phyloP scores from a whole-genome alignment of 139 green algal genomes.

The Pycnococcus provasolii region DNA sequence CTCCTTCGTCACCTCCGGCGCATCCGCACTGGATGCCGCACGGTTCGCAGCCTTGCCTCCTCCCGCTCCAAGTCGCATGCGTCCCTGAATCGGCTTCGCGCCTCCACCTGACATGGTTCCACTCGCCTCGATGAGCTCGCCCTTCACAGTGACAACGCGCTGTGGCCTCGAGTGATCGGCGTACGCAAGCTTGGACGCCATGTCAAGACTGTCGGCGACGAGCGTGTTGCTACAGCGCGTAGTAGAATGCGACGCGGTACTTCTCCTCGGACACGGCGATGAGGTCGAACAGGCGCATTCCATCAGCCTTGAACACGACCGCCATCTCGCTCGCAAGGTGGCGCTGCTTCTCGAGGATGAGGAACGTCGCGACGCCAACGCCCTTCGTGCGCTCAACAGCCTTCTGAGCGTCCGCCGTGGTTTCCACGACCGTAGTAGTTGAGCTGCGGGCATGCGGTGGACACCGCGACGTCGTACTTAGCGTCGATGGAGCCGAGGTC shows the following conservation, averaged over 20 bases:
- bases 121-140: slow-evolving; percentile 71
- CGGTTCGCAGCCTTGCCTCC: too few relatives aligned
- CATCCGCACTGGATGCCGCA: too few relatives aligned
- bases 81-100: slow-evolving; percentile 52
- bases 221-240: slow-evolving; percentile 82
- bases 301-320: slow-evolving; percentile 37
- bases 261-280: slow-evolving; percentile 36
- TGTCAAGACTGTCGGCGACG: slow-evolving; percentile 78
- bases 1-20: too few relatives aligned
- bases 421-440: slow-evolving; percentile 93
- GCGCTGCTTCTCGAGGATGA: slow-evolving; percentile 87
- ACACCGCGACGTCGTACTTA: slow-evolving; percentile 88
- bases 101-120: slow-evolving; percentile 95
- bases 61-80: slow-evolving; percentile 78
- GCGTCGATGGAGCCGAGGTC: slow-evolving; percentile 89
- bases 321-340: slow-evolving; percentile 39
- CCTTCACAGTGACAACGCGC: slow-evolving; percentile 79
- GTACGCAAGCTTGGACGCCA: slow-evolving; percentile 38
- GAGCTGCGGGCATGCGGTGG: slow-evolving; percentile 65
- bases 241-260: slow-evolving; percentile 78
- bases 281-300: slow-evolving; percentile 83
- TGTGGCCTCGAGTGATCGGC: too few relatives aligned
- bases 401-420: slow-evolving; percentile 59
- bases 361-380: slow-evolving; percentile 81
- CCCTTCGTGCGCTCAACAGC: slow-evolving; percentile 63